Percentiles rank a stretch among this genome's conserved stretches.
Conservation (phyloP, 2,329 filamentous ascomycete genomes). For the Xylariaceae sp. region DNA sequence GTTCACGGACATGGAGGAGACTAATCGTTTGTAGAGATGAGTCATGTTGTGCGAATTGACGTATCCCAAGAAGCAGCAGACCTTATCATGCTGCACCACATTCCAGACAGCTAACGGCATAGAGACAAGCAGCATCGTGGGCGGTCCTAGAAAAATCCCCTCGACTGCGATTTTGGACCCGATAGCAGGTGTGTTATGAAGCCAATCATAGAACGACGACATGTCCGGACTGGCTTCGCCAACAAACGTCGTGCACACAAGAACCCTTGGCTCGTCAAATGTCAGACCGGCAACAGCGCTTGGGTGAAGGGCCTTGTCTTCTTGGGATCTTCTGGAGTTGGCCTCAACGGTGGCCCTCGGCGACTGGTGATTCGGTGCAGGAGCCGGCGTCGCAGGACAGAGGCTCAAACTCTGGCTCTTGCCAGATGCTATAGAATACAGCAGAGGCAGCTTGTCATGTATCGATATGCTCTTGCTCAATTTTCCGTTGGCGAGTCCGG, state of each 20-base stretch:
- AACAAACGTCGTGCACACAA: slow-evolving; percentile 63
- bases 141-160: slow-evolving; percentile 62
- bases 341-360: slow-evolving; percentile 28
- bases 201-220: slow-evolving; percentile 61
- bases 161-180: slow-evolving; percentile 58
- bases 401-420: slow-evolving; percentile 50
- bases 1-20: slow-evolving; percentile 42
- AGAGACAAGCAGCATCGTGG: slow-evolving; percentile 61
- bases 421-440: slow-evolving; percentile 52
- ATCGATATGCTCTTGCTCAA: slow-evolving; percentile 34
- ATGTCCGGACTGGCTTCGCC: slow-evolving; percentile 61
- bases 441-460: slow-evolving; percentile 41
- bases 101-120: slow-evolving; percentile 61
- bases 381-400: slow-evolving; percentile 39
- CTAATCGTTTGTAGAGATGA: slow-evolving; percentile 55
- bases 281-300: slow-evolving; percentile 49
- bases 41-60: slow-evolving; percentile 64
- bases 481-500: slow-evolving; percentile 42
- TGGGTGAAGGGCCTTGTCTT: slow-evolving; percentile 43
- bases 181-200: slow-evolving; percentile 53
- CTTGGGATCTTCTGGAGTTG: slow-evolving; percentile 29
- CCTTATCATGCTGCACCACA: slow-evolving; percentile 60
- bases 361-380: slow-evolving; percentile 29
- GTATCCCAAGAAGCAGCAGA: slow-evolving; percentile 60
- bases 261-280: slow-evolving; percentile 58